A percentile compares a stretch with the other conserved stretches of the same genome.
Evolutionary conservation across 495 filamentous ascomycete species (phyloP).

Genomic region (Cercophora newfieldiana): DNA sequence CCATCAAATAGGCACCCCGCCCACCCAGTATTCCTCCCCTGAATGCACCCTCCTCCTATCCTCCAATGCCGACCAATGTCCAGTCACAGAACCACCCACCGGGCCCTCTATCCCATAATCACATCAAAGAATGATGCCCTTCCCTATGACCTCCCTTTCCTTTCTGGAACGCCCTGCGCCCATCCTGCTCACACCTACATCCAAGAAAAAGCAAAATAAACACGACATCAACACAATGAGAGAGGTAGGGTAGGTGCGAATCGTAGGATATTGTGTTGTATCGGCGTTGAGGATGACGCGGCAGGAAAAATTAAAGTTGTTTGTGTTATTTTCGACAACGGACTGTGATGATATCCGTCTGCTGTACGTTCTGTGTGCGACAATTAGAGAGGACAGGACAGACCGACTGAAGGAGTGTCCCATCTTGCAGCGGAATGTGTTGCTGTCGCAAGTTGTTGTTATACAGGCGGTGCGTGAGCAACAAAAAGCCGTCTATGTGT

Average conservation of each 20-base stretch:
- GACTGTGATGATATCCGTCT: neutral
- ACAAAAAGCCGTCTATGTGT: neutral
- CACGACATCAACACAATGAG: neutral
- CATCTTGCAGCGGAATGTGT: neutral
- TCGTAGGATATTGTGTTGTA: neutral
- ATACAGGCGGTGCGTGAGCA: conserved; percentile 1
- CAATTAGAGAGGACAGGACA: neutral
- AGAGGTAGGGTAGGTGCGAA: too few relatives aligned
- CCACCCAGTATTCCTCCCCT: neutral
- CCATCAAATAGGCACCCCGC: neutral
- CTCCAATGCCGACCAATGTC: neutral
- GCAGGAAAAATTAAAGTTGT: neutral
- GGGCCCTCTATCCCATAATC: neutral
- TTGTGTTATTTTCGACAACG: neutral
- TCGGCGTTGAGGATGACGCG: too few relatives aligned
- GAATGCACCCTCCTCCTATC: neutral
- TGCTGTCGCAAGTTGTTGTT: neutral
- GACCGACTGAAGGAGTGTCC: neutral
- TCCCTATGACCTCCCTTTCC: neutral
- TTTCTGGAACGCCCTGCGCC: neutral
- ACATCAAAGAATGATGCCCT: neutral
- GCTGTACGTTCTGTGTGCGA: neutral
- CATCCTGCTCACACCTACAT: neutral
- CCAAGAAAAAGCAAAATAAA: neutral
- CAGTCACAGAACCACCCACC: neutral